Evolutionary conservation across 2,329 filamentous ascomycete species (phyloP).

Genomic region (Xylaria sp.): DNA sequence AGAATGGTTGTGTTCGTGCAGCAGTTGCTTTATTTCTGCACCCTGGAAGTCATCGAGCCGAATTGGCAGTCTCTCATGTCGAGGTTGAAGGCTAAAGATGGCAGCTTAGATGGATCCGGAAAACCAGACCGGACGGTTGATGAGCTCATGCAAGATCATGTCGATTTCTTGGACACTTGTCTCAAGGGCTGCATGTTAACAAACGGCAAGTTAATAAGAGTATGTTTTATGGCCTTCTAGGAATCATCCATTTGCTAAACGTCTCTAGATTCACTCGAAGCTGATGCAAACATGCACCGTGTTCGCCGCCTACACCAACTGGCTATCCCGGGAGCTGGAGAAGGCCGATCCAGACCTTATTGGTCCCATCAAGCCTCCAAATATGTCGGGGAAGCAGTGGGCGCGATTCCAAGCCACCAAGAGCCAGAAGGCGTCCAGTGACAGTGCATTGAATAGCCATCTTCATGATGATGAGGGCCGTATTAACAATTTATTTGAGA

Average conservation of each 20-base stretch:
- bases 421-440: slow-evolving; percentile 53
- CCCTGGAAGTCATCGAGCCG: slow-evolving; percentile 95
- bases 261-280: slow-evolving; percentile 88
- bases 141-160: slow-evolving; percentile 98
- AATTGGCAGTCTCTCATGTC: slow-evolving; percentile 97
- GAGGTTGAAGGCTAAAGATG: slow-evolving; percentile 74
- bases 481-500: slow-evolving; percentile 84
- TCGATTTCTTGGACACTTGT: slow-evolving; percentile 97
- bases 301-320: slow-evolving; percentile 91
- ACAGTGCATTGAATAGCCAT: slow-evolving; percentile 53
- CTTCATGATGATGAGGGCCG: slow-evolving; percentile 57
- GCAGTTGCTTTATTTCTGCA: slow-evolving; percentile 96
- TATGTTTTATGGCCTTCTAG: slow-evolving; percentile 56
- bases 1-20: slow-evolving; percentile 98
- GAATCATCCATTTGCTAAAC: slow-evolving; percentile 40
- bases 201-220: slow-evolving; percentile 91
- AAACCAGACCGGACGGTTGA: slow-evolving; percentile 80
- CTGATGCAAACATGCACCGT: slow-evolving; percentile 95
- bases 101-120: slow-evolving; percentile 55
- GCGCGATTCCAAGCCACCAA: slow-evolving; percentile 64
- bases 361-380: slow-evolving; percentile 64
- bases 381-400: slow-evolving; percentile 72
- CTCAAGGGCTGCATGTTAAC: slow-evolving; percentile 99
- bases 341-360: slow-evolving; percentile 84
- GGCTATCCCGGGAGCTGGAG: slow-evolving; percentile 84